Conservation (phyloP, 805 yeast genomes). For the Starmerella cellae region DNA sequence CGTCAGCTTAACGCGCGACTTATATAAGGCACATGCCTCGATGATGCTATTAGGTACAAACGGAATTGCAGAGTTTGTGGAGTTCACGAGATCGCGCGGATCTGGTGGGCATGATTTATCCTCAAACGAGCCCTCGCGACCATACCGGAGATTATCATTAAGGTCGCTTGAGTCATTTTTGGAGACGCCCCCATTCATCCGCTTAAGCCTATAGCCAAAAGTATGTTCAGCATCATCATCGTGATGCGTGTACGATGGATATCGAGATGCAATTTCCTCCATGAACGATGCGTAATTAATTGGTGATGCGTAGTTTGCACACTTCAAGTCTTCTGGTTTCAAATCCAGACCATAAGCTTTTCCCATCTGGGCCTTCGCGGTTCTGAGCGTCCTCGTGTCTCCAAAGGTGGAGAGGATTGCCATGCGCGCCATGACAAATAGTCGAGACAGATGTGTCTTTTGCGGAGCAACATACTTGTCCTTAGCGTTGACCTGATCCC, state of each 20-base stretch:
- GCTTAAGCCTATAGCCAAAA: constrained; percentile 32
- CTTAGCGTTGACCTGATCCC: background rate
- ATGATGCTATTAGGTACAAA: constrained; percentile 58
- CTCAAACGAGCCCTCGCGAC: background rate
- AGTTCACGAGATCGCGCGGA: constrained; percentile 13
- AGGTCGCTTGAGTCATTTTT: background rate
- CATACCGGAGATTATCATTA: background rate
- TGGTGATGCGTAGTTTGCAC: constrained; percentile 44
- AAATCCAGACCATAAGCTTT: constrained; percentile 30
- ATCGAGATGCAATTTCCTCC: constrained; percentile 45
- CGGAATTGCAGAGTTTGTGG: constrained; percentile 9
- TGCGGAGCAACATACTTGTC: background rate
- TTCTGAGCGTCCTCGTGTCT: constrained; percentile 29
- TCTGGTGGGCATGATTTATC: constrained; percentile 3
- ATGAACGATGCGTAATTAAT: constrained; percentile 72
- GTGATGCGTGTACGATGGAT: constrained; percentile 48
- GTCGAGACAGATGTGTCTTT: constrained; percentile 2
- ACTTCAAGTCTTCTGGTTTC: background rate
- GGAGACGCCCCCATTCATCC: background rate
- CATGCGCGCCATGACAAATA: constrained; percentile 11
- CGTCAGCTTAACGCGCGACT: constrained; percentile 48
- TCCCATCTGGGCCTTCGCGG: constrained; percentile 37
- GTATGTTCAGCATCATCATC: constrained; percentile 36
- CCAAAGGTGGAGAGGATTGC: constrained; percentile 45
- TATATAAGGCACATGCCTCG: constrained; percentile 64